Evolutionary conservation across 441 rosid genomes (phyloP).

Genomic region (Gossypium schwendimanii): DNA sequence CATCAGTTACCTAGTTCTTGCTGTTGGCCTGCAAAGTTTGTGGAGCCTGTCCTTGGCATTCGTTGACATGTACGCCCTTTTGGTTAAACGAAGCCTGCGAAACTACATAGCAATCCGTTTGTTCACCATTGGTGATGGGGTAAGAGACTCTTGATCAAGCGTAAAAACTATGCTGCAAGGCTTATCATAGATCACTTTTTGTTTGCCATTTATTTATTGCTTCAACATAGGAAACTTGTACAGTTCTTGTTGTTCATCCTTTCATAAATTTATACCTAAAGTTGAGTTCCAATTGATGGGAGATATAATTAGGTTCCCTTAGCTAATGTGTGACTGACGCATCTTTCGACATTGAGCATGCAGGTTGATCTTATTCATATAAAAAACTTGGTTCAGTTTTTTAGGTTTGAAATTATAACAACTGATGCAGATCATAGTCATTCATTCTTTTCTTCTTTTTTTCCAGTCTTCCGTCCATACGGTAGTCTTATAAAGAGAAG

Average conservation of each 20-base stretch:
- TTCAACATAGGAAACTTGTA: background rate
- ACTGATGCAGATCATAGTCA: too few relatives aligned
- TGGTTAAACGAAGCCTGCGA: slow-evolving; percentile 58
- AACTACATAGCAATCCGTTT: slow-evolving; percentile 37
- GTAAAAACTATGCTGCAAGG: background rate
- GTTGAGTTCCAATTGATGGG: background rate
- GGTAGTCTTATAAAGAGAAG: too few relatives aligned
- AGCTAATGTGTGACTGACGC: too few relatives aligned
- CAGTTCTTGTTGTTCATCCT: background rate
- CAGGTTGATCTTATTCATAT: too few relatives aligned
- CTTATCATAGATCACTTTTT: background rate
- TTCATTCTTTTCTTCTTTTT: too few relatives aligned
- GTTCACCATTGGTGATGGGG: slow-evolving; percentile 76
- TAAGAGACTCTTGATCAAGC: slow-evolving; percentile 27
- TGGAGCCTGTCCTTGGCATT: slow-evolving; percentile 71
- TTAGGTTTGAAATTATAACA: too few relatives aligned
- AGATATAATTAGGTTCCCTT: too few relatives aligned
- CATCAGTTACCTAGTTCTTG: slow-evolving; percentile 63
- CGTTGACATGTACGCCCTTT: slow-evolving; percentile 55
- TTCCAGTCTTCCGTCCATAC: too few relatives aligned
- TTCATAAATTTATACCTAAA: background rate
- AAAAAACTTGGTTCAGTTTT: too few relatives aligned
- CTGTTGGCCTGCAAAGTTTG: slow-evolving; percentile 59
- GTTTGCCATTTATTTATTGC: background rate
- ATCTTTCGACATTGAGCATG: too few relatives aligned